These are phyloP conservation scores for Rubus parviflorus DNA, from an alignment of 306 rosid species.

Conservation along the genomic window DNA sequence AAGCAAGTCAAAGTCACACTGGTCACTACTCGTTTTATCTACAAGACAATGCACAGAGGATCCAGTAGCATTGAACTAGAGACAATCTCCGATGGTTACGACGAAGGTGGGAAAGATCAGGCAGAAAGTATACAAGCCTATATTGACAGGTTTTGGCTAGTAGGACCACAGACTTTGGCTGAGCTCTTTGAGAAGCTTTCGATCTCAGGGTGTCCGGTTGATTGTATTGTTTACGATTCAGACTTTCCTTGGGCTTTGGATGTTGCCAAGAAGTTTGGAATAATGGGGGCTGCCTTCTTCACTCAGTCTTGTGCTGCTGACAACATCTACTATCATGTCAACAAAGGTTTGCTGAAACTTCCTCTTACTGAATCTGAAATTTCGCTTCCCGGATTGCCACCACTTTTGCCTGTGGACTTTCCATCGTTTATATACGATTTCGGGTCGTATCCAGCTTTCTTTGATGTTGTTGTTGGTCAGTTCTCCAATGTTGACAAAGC, in stretches of 20 bases:
- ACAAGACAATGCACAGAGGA: background rate
- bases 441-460: background rate
- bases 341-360: slow-evolving; percentile 38
- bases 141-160: slow-evolving; percentile 25
- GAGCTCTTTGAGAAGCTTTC: slow-evolving; percentile 36
- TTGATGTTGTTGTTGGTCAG: slow-evolving; percentile 11
- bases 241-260: slow-evolving; percentile 43
- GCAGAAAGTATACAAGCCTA: slow-evolving; percentile 24
- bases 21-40: slow-evolving; percentile 22
- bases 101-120: background rate
- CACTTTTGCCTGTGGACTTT: background rate
- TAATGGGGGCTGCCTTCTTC: slow-evolving; percentile 44
- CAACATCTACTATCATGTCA: slow-evolving; percentile 34
- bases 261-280: slow-evolving; percentile 43
- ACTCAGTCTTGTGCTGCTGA: slow-evolving; percentile 53
- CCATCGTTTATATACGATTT: background rate
- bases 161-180: slow-evolving; percentile 31
- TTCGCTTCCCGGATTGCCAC: background rate
- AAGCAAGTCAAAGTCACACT: slow-evolving; percentile 38
- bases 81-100: slow-evolving; percentile 49
- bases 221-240: slow-evolving; percentile 49
- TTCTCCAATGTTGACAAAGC: slow-evolving; percentile 41
- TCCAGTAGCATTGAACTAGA: slow-evolving; percentile 8
- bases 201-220: slow-evolving; percentile 24
- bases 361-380: slow-evolving; percentile 20